Conservation (phyloP, 495 filamentous ascomycete genomes). For the Aspergillus leporis region DNA sequence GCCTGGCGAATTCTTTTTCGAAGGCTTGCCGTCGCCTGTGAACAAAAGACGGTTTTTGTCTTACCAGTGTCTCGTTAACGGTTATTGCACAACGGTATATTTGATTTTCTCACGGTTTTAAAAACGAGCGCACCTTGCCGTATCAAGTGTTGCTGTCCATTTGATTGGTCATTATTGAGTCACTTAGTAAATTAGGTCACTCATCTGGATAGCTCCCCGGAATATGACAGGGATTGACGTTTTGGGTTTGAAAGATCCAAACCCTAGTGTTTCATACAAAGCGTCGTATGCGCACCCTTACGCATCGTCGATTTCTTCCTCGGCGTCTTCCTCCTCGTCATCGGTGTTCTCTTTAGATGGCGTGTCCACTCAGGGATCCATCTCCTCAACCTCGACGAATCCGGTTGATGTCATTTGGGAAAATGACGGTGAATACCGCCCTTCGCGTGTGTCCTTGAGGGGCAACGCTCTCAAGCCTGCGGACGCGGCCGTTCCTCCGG, state of each 20-base stretch:
- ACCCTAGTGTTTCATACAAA: conserved; percentile 39
- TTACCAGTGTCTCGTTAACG: conserved; percentile 49
- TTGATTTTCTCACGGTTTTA: conserved; percentile 40
- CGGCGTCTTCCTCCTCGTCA: conserved; percentile 70
- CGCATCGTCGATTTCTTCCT: conserved; percentile 66
- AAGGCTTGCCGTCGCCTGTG: conserved; percentile 52
- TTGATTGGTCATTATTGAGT: conserved; percentile 16
- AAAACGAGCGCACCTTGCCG: conserved; percentile 27
- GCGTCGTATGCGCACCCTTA: conserved; percentile 57
- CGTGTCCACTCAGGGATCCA: conserved; percentile 56
- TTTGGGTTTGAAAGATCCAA: conserved; percentile 48
- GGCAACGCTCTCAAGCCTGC: conserved; percentile 29
- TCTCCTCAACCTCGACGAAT: conserved; percentile 48
- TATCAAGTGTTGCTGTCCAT: conserved; percentile 11
- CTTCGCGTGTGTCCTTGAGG: conserved; percentile 31
- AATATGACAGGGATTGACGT: conserved; percentile 53
- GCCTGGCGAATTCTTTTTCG: conserved; percentile 37
- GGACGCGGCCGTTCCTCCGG: conserved; percentile 56
- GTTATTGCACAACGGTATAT: conserved; percentile 48
- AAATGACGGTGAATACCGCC: conserved; percentile 40
- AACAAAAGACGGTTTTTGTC: conserved; percentile 46
- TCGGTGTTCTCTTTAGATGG: conserved; percentile 78
- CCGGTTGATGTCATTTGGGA: conserved; percentile 52
- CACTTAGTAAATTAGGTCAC: conserved; percentile 18
- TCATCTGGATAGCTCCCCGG: conserved; percentile 24